phyloP scores from a whole-genome alignment of 345 rosid genomes.

The Eucalyptus paniculata region DNA sequence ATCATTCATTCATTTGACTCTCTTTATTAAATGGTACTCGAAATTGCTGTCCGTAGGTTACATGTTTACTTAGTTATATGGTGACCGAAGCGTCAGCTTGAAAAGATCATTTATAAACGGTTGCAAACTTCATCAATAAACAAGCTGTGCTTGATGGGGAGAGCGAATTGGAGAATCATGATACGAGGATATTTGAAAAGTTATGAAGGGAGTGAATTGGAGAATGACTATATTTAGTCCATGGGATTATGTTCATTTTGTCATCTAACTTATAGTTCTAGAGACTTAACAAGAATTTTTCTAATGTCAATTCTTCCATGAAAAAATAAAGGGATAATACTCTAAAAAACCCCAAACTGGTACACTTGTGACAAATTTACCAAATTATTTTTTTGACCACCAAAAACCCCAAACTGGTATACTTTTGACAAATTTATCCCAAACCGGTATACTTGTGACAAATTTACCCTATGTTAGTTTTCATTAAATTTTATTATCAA shows the following conservation, averaged over 20 bases:
- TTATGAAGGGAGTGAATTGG: background rate
- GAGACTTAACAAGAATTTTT: background rate
- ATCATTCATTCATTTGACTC: fast-evolving
- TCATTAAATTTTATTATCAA: no score
- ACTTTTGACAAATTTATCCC: no score
- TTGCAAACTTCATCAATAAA: background rate
- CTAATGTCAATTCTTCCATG: background rate
- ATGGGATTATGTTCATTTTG: background rate
- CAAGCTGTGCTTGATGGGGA: background rate
- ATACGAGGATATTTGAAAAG: background rate
- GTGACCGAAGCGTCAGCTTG: background rate
- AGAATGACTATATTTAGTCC: background rate
- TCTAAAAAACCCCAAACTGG: no score
- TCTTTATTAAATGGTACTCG: fast-evolving
- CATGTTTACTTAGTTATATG: background rate
- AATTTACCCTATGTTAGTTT: no score
- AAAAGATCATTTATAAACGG: background rate
- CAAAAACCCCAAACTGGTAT: no score
- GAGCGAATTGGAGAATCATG: background rate
- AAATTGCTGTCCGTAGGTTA: background rate
- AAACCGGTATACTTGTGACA: no score
- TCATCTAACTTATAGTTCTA: background rate
- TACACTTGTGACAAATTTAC: no score
- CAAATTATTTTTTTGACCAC: no score
- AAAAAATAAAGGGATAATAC: no score